phyloP scores from a whole-genome alignment of 2,329 filamentous ascomycete species.

The Periconia macrospinosa region DNA sequence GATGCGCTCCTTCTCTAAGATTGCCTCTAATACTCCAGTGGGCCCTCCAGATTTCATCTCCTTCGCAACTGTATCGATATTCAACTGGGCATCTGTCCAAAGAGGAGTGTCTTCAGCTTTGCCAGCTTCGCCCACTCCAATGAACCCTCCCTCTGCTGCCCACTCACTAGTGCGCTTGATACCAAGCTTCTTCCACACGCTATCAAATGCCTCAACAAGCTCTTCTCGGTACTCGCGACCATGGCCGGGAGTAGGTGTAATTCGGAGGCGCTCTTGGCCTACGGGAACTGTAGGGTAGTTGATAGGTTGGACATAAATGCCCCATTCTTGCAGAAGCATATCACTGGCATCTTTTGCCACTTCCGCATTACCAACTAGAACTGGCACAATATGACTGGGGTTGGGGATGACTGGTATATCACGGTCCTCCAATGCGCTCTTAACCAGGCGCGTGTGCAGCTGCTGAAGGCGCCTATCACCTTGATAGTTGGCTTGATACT shows the following conservation, averaged over 20 bases:
- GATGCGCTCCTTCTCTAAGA: slow-evolving; percentile 51
- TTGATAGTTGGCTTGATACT: slow-evolving; percentile 85
- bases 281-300: slow-evolving; percentile 98
- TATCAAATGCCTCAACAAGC: slow-evolving; percentile 79
- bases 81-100: slow-evolving; percentile 89
- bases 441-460: slow-evolving; percentile 92
- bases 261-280: slow-evolving; percentile 93
- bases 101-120: slow-evolving; percentile 68
- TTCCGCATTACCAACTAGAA: slow-evolving; percentile 92
- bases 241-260: slow-evolving; percentile 95
- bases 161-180: slow-evolving; percentile 94
- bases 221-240: slow-evolving; percentile 81
- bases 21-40: slow-evolving; percentile 50
- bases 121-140: slow-evolving; percentile 80
- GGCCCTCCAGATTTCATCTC: slow-evolving; percentile 58
- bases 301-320: slow-evolving; percentile 97
- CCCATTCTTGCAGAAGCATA: slow-evolving; percentile 83
- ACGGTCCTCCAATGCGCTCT: slow-evolving; percentile 73
- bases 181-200: slow-evolving; percentile 83
- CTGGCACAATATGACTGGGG: slow-evolving; percentile 92
- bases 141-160: slow-evolving; percentile 88
- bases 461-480: slow-evolving; percentile 92
- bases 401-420: slow-evolving; percentile 98
- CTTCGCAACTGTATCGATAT: slow-evolving; percentile 58
- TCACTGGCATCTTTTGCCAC: slow-evolving; percentile 90